A percentile compares a stretch with the other conserved stretches of the same genome.
phyloP scores from a whole-genome alignment of 768 basidiomycete species.

The Tulasnella sp. region DNA sequence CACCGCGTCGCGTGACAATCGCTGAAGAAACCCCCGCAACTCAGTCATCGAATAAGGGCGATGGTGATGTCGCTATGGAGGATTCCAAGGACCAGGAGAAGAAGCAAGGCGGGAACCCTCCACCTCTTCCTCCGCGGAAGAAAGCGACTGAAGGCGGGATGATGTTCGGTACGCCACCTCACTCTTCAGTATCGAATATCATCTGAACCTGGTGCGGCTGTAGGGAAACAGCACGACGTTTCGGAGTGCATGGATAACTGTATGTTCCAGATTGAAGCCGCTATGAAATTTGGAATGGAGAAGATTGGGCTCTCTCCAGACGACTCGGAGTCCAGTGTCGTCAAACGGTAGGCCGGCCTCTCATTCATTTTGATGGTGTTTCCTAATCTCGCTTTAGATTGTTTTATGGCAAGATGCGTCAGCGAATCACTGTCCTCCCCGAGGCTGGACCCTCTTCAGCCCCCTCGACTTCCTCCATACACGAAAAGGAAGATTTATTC shows the following conservation, averaged over 20 bases:
- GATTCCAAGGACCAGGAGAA: not conserved
- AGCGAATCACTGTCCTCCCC: slow-evolving; percentile 39
- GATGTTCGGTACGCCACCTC: slow-evolving; percentile 68
- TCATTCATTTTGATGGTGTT: not conserved
- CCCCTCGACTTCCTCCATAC: slow-evolving; percentile 48
- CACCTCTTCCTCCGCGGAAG: slow-evolving; percentile 49
- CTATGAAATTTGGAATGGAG: slow-evolving; percentile 55
- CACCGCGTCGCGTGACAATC: not conserved
- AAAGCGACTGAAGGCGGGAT: slow-evolving; percentile 60
- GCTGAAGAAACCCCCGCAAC: not conserved
- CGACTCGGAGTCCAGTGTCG: slow-evolving; percentile 56
- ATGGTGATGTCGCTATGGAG: not conserved
- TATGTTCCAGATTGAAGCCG: slow-evolving; percentile 97
- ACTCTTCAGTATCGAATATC: not conserved
- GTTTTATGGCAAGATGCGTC: slow-evolving; percentile 85
- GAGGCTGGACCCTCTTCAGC: slow-evolving; percentile 21
- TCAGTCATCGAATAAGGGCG: not conserved
- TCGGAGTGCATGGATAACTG: slow-evolving; percentile 99
- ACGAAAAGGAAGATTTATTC: slow-evolving; percentile 87
- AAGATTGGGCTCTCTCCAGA: slow-evolving; percentile 33
- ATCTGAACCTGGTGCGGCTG: slow-evolving; percentile 6
- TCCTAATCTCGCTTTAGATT: slow-evolving; percentile 38
- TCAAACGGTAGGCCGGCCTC: slow-evolving; percentile 57
- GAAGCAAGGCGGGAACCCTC: slow-evolving; percentile 28
- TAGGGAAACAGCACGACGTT: slow-evolving; percentile 95